Evolutionary conservation across 306 rosid genomes (phyloP), one percentile per base, ranked within the genome.

Genomic region (Elaeagnus macrophylla): DNA sequence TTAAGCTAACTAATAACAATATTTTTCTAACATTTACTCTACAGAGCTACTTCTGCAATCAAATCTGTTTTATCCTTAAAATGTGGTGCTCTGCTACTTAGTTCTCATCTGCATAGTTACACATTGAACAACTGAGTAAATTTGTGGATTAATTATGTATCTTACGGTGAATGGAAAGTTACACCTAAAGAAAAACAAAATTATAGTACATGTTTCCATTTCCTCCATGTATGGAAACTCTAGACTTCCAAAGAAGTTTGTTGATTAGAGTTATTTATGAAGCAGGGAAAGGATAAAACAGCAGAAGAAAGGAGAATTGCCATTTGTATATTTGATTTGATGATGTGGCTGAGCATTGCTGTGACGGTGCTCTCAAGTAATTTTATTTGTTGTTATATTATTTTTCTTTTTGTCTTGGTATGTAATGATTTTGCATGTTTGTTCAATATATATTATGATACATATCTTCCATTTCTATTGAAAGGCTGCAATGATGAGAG

Each of bases 271-370:
- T 13, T 45, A 14, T 42, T 45, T 12, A 12, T 7, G 17, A 45
- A 45, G 49, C 67, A 88, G 99, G 99, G 95, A 17, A 93, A 81
- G 80, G 99, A 93, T 70, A 93, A 86, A 77, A 77, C 99, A 45
- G 82, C 94, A 10, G 99, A 84, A 78, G 99, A 93, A 81, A 80
- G 99, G 61, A 84, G 99, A 72, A 88, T 88, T 50, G 99, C 99
- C 44, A 88, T 93, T 57, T 93, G 99, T 79, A 93, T 93, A n/a
- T n/a, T n/a, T n/a, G n/a, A 68, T 93, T 93, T 74, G 99, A 93
- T 70, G 99, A 93, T 66, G 79, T 93, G 63, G 99, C 88, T 5
- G 99, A 93, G 74, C 99, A 93, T 72, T 93, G 99, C 46, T 95
- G 80, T 59, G 99, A 93, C 73, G 86, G 94, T 37, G 99, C 99